phyloP scores from a whole-genome alignment of 768 basidiomycete species.

The Gloeopeniophorella convolvens region DNA sequence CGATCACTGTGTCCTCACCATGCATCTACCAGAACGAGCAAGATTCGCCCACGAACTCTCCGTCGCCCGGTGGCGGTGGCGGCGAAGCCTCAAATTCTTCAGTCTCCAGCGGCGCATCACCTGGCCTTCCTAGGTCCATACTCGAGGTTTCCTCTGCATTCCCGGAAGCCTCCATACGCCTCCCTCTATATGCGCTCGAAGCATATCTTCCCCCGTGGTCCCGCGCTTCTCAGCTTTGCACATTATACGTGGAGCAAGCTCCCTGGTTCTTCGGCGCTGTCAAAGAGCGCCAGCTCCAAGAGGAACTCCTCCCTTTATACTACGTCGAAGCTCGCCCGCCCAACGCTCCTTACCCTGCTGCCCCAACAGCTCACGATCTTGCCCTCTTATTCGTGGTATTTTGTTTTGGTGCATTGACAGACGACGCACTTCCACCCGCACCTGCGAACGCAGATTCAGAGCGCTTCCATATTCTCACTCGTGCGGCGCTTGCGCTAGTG shows the following conservation, averaged over 20 bases:
- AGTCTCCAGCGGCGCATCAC: not conserved
- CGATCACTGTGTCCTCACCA: not conserved
- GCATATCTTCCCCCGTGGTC: conserved; percentile 52
- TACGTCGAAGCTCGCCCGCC: conserved; percentile 40
- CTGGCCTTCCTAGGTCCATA: conserved; percentile 1
- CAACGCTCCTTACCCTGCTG: not conserved
- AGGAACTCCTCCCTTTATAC: conserved; percentile 61
- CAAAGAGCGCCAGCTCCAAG: conserved; percentile 52
- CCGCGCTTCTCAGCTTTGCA: conserved; percentile 51
- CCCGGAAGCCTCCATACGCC: not conserved
- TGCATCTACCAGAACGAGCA: conserved; percentile 5
- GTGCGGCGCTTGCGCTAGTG: conserved; percentile 59
- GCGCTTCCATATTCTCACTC: conserved; percentile 52
- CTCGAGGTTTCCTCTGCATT: conserved; percentile 9
- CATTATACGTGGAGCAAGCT: conserved; percentile 71
- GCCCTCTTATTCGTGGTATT: conserved; percentile 12
- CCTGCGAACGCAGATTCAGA: conserved; percentile 47
- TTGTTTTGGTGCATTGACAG: conserved; percentile 7
- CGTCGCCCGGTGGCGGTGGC: not conserved
- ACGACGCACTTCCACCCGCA: conserved; percentile 26
- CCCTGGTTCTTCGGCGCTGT: conserved; percentile 78
- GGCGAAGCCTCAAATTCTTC: not conserved
- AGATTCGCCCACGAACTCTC: not conserved
- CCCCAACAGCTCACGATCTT: conserved; percentile 10
- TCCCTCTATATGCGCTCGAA: conserved; percentile 24